Evolutionary conservation across 805 yeast species (phyloP).

Genomic region (Yarrowia sp.): DNA sequence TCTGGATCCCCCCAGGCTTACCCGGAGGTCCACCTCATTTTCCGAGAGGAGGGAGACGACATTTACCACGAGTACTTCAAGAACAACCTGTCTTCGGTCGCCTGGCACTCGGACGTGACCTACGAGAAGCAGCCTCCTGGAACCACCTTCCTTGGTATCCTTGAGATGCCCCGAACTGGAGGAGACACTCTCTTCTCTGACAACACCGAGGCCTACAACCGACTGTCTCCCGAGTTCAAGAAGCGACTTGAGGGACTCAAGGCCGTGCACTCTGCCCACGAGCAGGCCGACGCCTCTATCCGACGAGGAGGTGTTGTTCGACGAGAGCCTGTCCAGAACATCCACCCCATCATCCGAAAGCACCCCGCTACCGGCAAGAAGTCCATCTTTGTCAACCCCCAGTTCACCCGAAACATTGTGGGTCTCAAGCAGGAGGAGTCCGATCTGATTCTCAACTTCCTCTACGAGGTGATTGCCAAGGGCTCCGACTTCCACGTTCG

Average conservation of each 20-base stretch:
- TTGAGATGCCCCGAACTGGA: slow-evolving; percentile 68
- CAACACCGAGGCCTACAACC: slow-evolving; percentile 69
- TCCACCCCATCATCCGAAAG: slow-evolving; percentile 65
- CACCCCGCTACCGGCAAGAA: slow-evolving; percentile 70
- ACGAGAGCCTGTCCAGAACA: slow-evolving; percentile 55
- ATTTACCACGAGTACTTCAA: slow-evolving; percentile 34
- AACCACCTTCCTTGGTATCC: slow-evolving; percentile 66
- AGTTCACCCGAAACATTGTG: slow-evolving; percentile 65
- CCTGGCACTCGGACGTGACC: slow-evolving; percentile 78
- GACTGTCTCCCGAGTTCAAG: slow-evolving; percentile 71
- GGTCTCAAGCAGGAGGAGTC: slow-evolving; percentile 75
- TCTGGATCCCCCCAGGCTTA: slow-evolving; percentile 68
- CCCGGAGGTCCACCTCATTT: slow-evolving; percentile 69
- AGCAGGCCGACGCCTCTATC: slow-evolving; percentile 51
- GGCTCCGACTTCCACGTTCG: slow-evolving; percentile 70
- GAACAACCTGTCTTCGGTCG: slow-evolving; percentile 45
- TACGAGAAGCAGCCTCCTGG: slow-evolving; percentile 79
- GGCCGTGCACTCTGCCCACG: slow-evolving; percentile 72
- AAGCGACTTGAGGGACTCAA: slow-evolving; percentile 64
- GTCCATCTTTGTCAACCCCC: slow-evolving; percentile 60
- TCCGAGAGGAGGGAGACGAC: slow-evolving; percentile 54
- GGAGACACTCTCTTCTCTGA: slow-evolving; percentile 86
- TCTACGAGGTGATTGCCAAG: slow-evolving; percentile 60
- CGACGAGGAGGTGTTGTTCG: slow-evolving; percentile 56
- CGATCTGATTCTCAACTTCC: slow-evolving; percentile 54